Conservation (phyloP, 202 grass and related monocot genomes). For the Schoenoplectus triqueter region DNA sequence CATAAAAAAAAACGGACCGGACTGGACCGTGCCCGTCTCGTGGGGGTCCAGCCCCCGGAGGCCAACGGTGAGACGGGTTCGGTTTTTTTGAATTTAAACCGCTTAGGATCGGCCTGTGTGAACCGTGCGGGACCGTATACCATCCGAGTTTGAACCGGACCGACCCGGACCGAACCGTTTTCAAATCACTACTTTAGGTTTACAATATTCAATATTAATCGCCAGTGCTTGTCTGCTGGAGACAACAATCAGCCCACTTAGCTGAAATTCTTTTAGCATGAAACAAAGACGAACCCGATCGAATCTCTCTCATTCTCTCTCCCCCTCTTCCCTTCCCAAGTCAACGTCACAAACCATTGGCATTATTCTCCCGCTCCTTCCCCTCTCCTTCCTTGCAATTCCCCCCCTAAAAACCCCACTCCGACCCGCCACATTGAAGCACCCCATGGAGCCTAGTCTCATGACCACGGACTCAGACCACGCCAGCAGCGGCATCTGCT, state of each 20-base stretch:
- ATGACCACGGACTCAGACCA: slow-evolving; percentile 62
- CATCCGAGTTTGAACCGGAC: no score
- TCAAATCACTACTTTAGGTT: no score
- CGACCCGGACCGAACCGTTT: no score
- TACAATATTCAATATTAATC: not conserved
- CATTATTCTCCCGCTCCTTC: not conserved
- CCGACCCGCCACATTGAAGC: not conserved
- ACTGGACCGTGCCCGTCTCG: no score
- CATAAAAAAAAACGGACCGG: no score
- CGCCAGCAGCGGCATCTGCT: slow-evolving; percentile 53
- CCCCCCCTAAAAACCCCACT: not conserved
- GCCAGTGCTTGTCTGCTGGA: no score
- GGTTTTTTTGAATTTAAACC: no score
- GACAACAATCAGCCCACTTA: not conserved
- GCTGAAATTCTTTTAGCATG: not conserved
- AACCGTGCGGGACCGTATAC: no score
- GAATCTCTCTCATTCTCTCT: not conserved
- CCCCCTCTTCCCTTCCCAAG: slow-evolving; percentile 7
- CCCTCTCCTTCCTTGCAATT: slow-evolving; percentile 19
- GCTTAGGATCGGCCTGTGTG: no score
- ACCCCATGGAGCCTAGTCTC: slow-evolving; percentile 64
- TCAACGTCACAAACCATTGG: slow-evolving; percentile 32
- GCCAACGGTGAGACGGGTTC: no score
- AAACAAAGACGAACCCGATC: not conserved
- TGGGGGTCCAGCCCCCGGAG: no score